A percentile compares a stretch with the other conserved stretches of the same genome.
Evolutionary conservation across 257 asterid genomes (phyloP).

Genomic region (Ilex aquifolium): DNA sequence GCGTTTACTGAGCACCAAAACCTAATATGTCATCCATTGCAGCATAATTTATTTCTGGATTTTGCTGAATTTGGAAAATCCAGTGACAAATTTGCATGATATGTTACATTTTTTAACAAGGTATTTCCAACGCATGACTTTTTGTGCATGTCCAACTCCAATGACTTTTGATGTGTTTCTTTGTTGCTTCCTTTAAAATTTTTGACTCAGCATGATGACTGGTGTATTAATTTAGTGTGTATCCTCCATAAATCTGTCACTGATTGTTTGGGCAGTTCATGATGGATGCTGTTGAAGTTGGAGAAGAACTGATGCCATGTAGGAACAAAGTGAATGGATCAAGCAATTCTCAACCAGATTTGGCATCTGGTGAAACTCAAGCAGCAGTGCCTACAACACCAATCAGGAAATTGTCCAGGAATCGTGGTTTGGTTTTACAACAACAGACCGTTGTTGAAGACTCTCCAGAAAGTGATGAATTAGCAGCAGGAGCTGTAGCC

Average conservation of each 20-base stretch:
- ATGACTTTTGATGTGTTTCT: no score
- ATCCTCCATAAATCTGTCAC: neutral
- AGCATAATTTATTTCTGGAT: no score
- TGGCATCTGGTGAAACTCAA: conserved; percentile 30
- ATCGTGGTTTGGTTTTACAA: conserved; percentile 81
- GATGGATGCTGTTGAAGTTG: conserved; percentile 58
- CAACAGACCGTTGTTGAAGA: conserved; percentile 74
- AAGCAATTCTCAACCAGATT: conserved; percentile 20
- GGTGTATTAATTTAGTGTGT: no score
- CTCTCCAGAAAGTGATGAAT: conserved; percentile 61
- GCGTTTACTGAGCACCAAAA: no score
- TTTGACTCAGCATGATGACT: no score
- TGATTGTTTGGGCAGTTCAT: conserved; percentile 47
- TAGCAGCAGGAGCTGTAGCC: conserved; percentile 43
- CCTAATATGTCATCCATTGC: no score
- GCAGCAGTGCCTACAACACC: conserved; percentile 57
- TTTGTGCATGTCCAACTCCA: no score
- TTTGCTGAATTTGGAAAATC: no score
- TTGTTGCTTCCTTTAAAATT: no score
- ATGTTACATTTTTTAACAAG: no score
- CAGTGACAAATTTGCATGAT: no score
- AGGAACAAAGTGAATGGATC: conserved; percentile 24
- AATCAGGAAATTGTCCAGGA: conserved; percentile 78
- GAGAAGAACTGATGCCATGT: conserved; percentile 91
- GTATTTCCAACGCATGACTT: no score